phyloP scores from a whole-genome alignment of 805 yeast species.

The Vanderwaltozyma verrucispora region DNA sequence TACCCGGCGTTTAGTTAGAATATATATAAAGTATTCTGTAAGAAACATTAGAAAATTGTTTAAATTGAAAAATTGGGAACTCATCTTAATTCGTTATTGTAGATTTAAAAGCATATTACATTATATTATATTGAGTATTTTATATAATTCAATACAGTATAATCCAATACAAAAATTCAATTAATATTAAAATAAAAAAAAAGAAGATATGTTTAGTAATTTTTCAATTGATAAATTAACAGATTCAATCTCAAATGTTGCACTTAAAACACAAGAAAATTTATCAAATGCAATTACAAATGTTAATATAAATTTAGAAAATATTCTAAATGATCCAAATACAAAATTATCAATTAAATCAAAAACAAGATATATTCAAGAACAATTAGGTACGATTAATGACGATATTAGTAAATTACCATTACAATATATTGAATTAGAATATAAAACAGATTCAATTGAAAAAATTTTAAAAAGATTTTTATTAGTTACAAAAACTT shows the following conservation, averaged over 20 bases:
- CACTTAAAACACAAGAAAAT: slow-evolving; percentile 25
- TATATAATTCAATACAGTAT: too few species aligned
- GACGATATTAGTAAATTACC: slow-evolving; percentile 68
- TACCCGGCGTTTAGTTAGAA: too few species aligned
- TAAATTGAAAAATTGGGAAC: too few species aligned
- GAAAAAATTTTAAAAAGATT: slow-evolving; percentile 47
- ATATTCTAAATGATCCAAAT: slow-evolving; percentile 20
- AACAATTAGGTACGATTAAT: slow-evolving; percentile 46
- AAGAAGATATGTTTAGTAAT: slow-evolving; percentile 3
- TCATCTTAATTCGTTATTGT: too few species aligned
- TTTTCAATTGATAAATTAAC: slow-evolving; percentile 25
- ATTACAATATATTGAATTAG: slow-evolving; percentile 57
- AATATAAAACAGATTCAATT: slow-evolving; percentile 54
- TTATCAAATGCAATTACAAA: slow-evolving; percentile 20
- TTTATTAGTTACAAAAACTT: slow-evolving; percentile 47
- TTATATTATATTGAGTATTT: too few species aligned
- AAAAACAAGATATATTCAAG: slow-evolving; percentile 34
- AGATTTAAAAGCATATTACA: too few species aligned
- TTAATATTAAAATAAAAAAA: too few species aligned
- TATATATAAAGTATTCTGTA: too few species aligned
- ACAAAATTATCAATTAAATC: slow-evolving; percentile 22
- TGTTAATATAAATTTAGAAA: slow-evolving; percentile 9
- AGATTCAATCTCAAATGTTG: slow-evolving; percentile 23
- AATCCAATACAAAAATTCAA: too few species aligned
- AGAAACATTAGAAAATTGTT: too few species aligned